Evolutionary conservation across 495 filamentous ascomycete genomes (phyloP).

Genomic region (Penicillium malachiteum): DNA sequence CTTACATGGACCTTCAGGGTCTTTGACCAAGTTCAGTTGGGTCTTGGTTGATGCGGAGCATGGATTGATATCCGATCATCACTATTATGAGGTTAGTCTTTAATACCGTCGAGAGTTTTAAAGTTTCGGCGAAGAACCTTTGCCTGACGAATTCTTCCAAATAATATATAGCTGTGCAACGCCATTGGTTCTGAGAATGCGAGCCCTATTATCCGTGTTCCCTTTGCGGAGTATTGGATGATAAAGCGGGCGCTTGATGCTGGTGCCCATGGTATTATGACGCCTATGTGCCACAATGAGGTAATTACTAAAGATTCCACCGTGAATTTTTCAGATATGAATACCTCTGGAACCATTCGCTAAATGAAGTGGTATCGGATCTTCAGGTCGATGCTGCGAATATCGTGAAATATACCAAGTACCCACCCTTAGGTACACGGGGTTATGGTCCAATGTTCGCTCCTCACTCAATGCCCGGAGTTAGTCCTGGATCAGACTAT

Average conservation of each 20-base stretch:
- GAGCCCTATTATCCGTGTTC: constrained; percentile 66
- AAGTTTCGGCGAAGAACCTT: no score
- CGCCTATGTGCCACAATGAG: constrained; percentile 38
- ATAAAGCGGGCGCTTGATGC: constrained; percentile 72
- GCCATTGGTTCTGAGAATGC: constrained; percentile 65
- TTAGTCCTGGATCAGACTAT: constrained; percentile 36
- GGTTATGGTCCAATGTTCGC: constrained; percentile 67
- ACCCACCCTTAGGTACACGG: constrained; percentile 61
- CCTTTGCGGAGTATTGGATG: constrained; percentile 67
- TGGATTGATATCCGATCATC: constrained; percentile 55
- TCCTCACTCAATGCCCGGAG: constrained; percentile 37
- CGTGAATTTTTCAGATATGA: no score
- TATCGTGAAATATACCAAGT: constrained; percentile 63
- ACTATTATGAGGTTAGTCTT: constrained; percentile 36
- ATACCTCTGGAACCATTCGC: no score
- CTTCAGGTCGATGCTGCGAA: constrained; percentile 62
- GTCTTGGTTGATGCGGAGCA: constrained; percentile 80
- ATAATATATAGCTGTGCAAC: constrained; percentile 34
- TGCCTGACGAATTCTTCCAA: no score
- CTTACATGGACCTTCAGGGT: constrained; percentile 29
- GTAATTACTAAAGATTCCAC: no score
- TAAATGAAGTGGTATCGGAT: no score
- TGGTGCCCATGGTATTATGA: constrained; percentile 63
- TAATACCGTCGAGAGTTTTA: neutral
- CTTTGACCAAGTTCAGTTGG: constrained; percentile 51